A percentile compares a stretch with the other conserved stretches of the same genome.
Evolutionary conservation across 1,139 yeast species (phyloP).

Genomic region (Yamadazyma conglobata): DNA sequence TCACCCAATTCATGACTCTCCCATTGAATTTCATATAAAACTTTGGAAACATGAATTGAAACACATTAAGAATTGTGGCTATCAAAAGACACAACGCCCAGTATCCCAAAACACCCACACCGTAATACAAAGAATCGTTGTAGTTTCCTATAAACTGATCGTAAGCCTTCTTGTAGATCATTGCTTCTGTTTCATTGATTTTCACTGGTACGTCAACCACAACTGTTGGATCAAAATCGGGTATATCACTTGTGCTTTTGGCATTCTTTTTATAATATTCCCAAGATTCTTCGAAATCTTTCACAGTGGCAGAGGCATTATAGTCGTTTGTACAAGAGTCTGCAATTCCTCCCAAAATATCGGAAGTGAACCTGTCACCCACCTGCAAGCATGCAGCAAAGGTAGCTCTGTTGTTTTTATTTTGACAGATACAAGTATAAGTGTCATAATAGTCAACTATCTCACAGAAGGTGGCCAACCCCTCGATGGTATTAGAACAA

Average conservation of each 20-base stretch:
- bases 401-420: slow-evolving; percentile 10
- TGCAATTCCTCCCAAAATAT: slow-evolving; percentile 1
- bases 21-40: slow-evolving; percentile 21
- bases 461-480: slow-evolving; percentile 4
- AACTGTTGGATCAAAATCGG: slow-evolving; percentile 19
- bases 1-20: slow-evolving; percentile 21
- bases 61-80: slow-evolving; percentile 43
- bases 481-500: slow-evolving; percentile 3
- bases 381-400: slow-evolving; percentile 12
- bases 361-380: background rate
- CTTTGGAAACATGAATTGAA: slow-evolving; percentile 25
- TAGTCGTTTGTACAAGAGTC: slow-evolving; percentile 13
- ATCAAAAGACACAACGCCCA: slow-evolving; percentile 46
- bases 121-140: slow-evolving; percentile 42
- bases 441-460: slow-evolving; percentile 1
- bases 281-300: slow-evolving; percentile 18
- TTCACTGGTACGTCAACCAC: slow-evolving; percentile 23
- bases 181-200: slow-evolving; percentile 14
- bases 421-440: slow-evolving; percentile 11
- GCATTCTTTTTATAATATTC: slow-evolving; percentile 18
- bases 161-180: slow-evolving; percentile 20
- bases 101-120: slow-evolving; percentile 45
- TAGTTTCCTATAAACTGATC: slow-evolving; percentile 32
- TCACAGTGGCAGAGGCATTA: slow-evolving; percentile 14
- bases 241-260: slow-evolving; percentile 17